Evolutionary conservation across 139 green algal species (phyloP).

Genomic region (Chlamydomonas sp.): DNA sequence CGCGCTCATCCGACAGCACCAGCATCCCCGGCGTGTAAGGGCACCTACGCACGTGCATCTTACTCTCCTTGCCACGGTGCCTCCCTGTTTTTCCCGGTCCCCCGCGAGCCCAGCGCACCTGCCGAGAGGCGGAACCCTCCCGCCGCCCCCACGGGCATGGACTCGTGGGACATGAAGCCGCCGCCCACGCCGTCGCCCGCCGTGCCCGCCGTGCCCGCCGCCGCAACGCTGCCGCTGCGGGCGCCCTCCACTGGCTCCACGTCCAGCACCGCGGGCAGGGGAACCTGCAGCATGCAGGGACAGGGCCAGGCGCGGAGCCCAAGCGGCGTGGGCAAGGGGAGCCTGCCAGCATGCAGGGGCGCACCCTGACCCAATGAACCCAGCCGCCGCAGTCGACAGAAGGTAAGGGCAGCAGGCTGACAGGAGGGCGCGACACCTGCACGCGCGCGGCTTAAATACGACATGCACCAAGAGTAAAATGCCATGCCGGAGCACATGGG

Average conservation of each 20-base stretch:
- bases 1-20: no score
- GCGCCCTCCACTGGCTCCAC: conserved; percentile 15
- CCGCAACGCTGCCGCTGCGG: not conserved
- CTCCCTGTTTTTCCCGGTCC: no score
- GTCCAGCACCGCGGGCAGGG: conserved; percentile 33
- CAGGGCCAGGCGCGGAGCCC: not conserved
- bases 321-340: not conserved
- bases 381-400: not conserved
- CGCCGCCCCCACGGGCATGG: not conserved
- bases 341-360: not conserved
- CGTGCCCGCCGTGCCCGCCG: not conserved
- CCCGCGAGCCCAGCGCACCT: not conserved
- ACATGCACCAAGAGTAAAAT: not conserved
- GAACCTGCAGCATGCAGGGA: conserved; percentile 12
- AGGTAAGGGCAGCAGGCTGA: not conserved
- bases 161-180: conserved; percentile 58
- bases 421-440: not conserved
- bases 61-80: no score
- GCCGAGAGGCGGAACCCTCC: not conserved
- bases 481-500: not conserved
- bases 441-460: no score
- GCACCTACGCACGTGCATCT: no score
- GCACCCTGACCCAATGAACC: not conserved
- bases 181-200: conserved; percentile 11
- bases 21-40: no score